A percentile compares a stretch with the other conserved stretches of the same genome.
These are phyloP conservation scores for Apiospora marii DNA, from an alignment of 2,329 filamentous ascomycete species.

Conservation along the genomic window DNA sequence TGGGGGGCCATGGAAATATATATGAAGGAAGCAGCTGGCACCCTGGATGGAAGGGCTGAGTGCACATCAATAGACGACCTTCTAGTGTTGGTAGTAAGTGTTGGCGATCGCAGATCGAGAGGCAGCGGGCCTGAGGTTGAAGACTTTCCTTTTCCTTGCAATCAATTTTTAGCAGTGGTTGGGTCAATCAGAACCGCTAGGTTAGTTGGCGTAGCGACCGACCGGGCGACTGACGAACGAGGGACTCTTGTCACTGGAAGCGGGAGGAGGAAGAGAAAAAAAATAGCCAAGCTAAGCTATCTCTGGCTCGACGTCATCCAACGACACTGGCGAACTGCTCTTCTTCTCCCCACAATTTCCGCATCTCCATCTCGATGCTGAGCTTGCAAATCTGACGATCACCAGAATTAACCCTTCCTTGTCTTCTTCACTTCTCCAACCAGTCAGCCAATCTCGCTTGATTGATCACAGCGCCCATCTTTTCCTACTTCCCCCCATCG, in stretches of 20 bases:
- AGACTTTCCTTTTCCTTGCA: constrained; percentile 1
- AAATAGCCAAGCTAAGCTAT: constrained; percentile 1
- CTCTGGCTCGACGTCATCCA: constrained; percentile 16
- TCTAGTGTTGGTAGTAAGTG: constrained; percentile 12
- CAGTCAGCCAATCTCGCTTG: constrained; percentile 3
- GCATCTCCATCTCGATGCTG: constrained; percentile 15
- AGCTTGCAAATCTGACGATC: constrained; percentile 19
- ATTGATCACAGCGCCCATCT: background rate
- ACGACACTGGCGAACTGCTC: constrained; percentile 9
- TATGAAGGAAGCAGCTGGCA: background rate
- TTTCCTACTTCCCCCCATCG: constrained; percentile 9
- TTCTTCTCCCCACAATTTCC: constrained; percentile 16
- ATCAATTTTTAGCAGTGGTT: constrained; percentile 12
- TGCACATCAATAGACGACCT: constrained; percentile 8
- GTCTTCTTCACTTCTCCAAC: background rate
- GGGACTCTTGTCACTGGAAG: background rate
- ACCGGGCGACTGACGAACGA: background rate
- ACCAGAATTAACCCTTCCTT: background rate
- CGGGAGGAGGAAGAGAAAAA: background rate
- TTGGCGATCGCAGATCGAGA: constrained; percentile 1
- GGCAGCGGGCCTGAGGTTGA: background rate
- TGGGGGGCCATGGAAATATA: background rate
- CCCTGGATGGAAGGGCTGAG: background rate
- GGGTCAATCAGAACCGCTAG: background rate
- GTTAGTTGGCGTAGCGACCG: constrained; percentile 16